Conservation (phyloP, 306 rosid species). For the Cercis canadensis region DNA sequence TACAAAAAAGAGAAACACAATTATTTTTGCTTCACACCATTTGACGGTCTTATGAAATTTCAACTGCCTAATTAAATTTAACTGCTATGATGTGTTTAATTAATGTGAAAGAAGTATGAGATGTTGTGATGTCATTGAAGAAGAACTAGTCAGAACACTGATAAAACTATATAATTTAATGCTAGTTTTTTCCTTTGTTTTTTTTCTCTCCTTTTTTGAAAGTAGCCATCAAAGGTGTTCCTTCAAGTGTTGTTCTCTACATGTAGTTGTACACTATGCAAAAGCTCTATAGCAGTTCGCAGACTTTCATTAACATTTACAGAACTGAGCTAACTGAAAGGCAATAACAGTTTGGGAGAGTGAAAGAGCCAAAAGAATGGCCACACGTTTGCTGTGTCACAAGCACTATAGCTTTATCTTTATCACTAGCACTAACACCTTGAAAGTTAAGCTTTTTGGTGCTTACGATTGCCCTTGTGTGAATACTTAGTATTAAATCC, state of each 20-base stretch:
- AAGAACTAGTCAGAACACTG: no score
- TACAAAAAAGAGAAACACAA: no score
- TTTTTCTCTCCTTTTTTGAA: constrained; percentile 16
- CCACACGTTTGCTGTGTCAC: constrained; percentile 43
- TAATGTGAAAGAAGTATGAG: no score
- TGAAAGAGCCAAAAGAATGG: constrained; percentile 18
- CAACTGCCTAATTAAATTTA: no score
- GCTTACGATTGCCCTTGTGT: constrained; percentile 39
- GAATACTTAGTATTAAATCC: constrained; percentile 48
- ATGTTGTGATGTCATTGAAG: no score
- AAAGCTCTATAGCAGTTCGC: no score
- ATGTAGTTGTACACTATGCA: no score
- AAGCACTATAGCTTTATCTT: constrained; percentile 39
- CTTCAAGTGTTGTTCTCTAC: background rate
- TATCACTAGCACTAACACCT: constrained; percentile 20
- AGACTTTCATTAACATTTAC: background rate
- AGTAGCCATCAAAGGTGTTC: constrained; percentile 16
- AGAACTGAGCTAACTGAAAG: constrained; percentile 35
- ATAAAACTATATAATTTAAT: no score
- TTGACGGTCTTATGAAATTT: no score
- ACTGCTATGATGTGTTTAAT: no score
- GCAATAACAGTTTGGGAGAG: constrained; percentile 20
- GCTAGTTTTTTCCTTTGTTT: background rate
- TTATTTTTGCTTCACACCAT: no score
- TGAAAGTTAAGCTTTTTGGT: constrained; percentile 42